Conservation (phyloP, 2,329 filamentous ascomycete species). For the Colletotrichum chlorophyti region DNA sequence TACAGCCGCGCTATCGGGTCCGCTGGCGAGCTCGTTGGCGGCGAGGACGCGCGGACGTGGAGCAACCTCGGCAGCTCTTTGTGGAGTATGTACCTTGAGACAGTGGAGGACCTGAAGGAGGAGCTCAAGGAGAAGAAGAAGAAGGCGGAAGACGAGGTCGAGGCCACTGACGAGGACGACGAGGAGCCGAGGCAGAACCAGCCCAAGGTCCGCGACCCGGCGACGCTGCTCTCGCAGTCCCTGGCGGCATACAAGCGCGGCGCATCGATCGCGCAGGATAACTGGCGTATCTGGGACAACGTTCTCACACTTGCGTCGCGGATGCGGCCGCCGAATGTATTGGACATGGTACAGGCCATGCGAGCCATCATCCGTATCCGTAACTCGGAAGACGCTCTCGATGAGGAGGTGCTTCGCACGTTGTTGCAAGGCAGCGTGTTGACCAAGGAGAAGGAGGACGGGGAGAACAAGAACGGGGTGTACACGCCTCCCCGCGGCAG, state of each 20-base stretch:
- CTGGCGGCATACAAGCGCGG: constrained; percentile 88
- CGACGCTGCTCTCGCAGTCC: constrained; percentile 73
- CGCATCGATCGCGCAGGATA: constrained; percentile 81
- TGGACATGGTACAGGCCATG: constrained; percentile 78
- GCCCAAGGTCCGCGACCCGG: constrained; percentile 51
- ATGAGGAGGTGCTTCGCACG: constrained; percentile 73
- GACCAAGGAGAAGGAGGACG: constrained; percentile 42
- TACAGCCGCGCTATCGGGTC: constrained; percentile 82
- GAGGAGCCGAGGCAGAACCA: background rate
- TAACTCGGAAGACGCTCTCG: constrained; percentile 79
- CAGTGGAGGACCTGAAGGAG: constrained; percentile 44
- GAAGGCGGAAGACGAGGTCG: constrained; percentile 32
- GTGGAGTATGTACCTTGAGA: constrained; percentile 69
- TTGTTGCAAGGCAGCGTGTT: constrained; percentile 76
- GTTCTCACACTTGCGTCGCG: constrained; percentile 86
- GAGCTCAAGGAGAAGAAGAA: constrained; percentile 31
- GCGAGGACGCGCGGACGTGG: constrained; percentile 91
- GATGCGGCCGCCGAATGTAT: constrained; percentile 75
- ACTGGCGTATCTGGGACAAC: constrained; percentile 96
- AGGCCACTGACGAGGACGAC: constrained; percentile 32
- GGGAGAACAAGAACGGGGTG: constrained; percentile 34
- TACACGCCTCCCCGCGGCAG: constrained; percentile 63
- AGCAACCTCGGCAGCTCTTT: constrained; percentile 91
- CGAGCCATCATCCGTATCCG: constrained; percentile 79
- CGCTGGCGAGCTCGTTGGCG: constrained; percentile 68